These are phyloP conservation scores for Fennellomyces sp. DNA, from an alignment of 371 early-diverging fungal species.

Conservation along the genomic window DNA sequence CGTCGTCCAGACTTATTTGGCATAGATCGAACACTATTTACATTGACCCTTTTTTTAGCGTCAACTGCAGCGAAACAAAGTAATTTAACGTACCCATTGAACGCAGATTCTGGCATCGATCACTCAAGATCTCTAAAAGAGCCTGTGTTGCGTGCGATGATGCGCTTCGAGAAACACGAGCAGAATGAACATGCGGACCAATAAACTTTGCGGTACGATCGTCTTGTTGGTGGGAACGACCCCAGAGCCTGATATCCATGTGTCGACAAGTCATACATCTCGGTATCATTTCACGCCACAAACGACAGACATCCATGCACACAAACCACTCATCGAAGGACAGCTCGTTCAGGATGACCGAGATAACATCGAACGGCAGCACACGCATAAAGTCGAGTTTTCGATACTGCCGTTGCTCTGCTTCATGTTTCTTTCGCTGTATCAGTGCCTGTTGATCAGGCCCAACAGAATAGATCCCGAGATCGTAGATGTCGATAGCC, in stretches of 20 bases:
- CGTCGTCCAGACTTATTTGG: not conserved
- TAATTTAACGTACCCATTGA: not conserved
- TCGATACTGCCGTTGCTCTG: not conserved
- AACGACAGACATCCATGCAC: not conserved
- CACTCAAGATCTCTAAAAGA: not conserved
- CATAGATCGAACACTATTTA: not conserved
- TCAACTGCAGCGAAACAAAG: not conserved
- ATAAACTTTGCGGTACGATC: not conserved
- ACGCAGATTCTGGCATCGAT: not conserved
- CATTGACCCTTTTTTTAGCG: not conserved
- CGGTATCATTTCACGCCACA: not conserved
- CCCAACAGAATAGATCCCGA: not conserved
- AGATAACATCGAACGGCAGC: slow-evolving; percentile 3
- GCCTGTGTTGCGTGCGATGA: not conserved
- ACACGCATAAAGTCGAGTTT: not conserved
- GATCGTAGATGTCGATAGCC: not conserved
- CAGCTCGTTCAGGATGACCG: not conserved
- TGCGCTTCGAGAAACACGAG: not conserved
- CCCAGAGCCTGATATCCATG: not conserved
- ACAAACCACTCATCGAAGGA: not conserved
- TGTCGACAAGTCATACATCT: not conserved
- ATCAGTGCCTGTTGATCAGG: not conserved
- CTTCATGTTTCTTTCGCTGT: not conserved
- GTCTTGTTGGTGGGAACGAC: not conserved
- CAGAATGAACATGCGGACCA: not conserved